Conservation (phyloP, 345 rosid genomes). For the Triadica sebifera region DNA sequence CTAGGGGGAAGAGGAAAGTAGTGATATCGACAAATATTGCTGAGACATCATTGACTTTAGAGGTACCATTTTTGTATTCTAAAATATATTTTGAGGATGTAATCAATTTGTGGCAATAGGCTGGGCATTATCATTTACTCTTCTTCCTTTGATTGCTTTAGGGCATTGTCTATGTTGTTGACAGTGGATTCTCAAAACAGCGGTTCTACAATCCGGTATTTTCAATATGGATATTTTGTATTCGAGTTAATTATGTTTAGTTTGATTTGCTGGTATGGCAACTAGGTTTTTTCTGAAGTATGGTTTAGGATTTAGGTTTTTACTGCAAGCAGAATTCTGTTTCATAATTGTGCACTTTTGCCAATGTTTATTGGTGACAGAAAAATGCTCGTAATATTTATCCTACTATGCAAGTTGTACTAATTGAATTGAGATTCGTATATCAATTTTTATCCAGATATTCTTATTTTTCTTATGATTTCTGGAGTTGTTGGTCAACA, state of each 20-base stretch:
- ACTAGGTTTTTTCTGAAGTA: background rate
- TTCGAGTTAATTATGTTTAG: constrained; percentile 12
- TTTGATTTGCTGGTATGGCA: background rate
- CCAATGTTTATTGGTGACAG: background rate
- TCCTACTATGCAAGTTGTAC: background rate
- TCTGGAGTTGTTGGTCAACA: background rate
- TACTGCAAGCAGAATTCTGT: background rate
- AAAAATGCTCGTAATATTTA: background rate
- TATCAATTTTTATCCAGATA: background rate
- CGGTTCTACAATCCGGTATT: constrained; percentile 90
- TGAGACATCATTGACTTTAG: constrained; percentile 90
- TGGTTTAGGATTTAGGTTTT: background rate
- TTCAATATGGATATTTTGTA: constrained; percentile 12
- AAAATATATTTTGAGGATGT: background rate
- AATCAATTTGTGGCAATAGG: constrained; percentile 1
- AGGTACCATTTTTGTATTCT: constrained; percentile 45
- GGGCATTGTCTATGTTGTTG: constrained; percentile 95
- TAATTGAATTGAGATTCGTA: background rate
- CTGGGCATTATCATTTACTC: constrained; percentile 13
- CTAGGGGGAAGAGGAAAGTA: constrained; percentile 91
- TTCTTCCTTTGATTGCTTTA: constrained; percentile 36
- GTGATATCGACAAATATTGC: constrained; percentile 91
- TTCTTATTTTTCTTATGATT: background rate
- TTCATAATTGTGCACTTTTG: background rate
- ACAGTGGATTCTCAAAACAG: constrained; percentile 96